Percentiles rank a stretch among this genome's conserved stretches.
Conservation (phyloP, 768 basidiomycete species). For the Xanthoconium purpureum region DNA sequence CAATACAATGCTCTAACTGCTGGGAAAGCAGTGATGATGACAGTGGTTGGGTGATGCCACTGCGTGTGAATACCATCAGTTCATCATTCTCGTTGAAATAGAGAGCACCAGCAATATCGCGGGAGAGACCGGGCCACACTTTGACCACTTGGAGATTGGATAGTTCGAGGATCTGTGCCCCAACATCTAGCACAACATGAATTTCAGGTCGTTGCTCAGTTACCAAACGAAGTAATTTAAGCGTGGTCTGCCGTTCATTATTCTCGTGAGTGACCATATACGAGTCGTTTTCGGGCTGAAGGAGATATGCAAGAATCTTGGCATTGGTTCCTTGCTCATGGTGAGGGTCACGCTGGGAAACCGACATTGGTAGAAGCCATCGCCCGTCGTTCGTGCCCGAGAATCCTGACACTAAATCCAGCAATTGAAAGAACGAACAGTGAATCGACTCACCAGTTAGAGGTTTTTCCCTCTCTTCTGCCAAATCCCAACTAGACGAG, state of each 20-base stretch:
- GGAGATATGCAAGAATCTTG: too few species aligned
- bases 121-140: constrained; percentile 36
- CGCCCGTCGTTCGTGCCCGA: constrained; percentile 38
- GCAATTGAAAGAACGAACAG: not conserved
- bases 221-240: constrained; percentile 25
- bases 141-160: constrained; percentile 26
- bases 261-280: too few species aligned
- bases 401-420: constrained; percentile 25
- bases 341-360: too few species aligned
- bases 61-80: too few species aligned
- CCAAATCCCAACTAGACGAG: constrained; percentile 22
- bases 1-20: too few species aligned
- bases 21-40: too few species aligned
- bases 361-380: too few species aligned
- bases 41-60: too few species aligned
- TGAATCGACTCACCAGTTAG: constrained; percentile 3
- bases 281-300: too few species aligned
- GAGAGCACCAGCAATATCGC: constrained; percentile 11
- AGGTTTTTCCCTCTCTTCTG: not conserved
- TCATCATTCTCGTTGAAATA: too few species aligned
- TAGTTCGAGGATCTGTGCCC: constrained; percentile 52
- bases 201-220: constrained; percentile 33
- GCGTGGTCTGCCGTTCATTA: too few species aligned
- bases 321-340: too few species aligned
- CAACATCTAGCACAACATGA: constrained; percentile 50